A percentile compares a stretch with the other conserved stretches of the same genome.
Evolutionary conservation across 306 rosid genomes (phyloP).

Genomic region (Vicia sativa): DNA sequence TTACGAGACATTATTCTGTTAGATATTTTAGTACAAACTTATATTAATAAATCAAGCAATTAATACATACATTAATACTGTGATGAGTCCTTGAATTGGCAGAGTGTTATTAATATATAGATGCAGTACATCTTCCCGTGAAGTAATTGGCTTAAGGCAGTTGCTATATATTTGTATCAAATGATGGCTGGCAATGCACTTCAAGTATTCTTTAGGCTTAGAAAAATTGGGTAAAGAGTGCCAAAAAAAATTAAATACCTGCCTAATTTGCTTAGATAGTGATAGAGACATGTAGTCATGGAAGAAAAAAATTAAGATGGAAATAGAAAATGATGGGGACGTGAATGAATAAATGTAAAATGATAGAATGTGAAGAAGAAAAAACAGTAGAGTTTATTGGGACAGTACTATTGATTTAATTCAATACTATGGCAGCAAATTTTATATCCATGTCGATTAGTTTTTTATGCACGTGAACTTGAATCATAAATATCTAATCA

Average conservation of each 20-base stretch:
- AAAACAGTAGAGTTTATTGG: neutral
- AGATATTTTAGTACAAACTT: neutral
- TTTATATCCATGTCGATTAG: too few species aligned
- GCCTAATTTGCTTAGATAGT: neutral
- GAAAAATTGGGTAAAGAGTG: constrained; percentile 9
- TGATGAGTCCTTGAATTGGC: constrained; percentile 18
- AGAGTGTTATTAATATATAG: neutral
- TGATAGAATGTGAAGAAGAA: neutral
- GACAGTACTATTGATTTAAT: neutral
- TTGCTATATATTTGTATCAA: neutral
- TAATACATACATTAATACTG: neutral
- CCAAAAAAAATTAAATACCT: neutral
- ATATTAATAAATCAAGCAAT: neutral
- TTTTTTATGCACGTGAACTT: too few species aligned
- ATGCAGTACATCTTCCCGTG: neutral
- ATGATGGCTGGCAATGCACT: neutral
- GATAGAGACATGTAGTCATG: neutral
- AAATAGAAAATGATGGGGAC: neutral
- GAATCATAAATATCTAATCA: too few species aligned
- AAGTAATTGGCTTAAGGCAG: neutral
- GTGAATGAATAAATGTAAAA: neutral
- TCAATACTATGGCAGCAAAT: neutral
- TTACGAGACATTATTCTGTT: neutral
- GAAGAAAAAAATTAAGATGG: neutral
- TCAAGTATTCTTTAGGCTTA: constrained; percentile 1